phyloP scores from a whole-genome alignment of 1,139 yeast species.

The Debaryomycetaceae sp. region DNA sequence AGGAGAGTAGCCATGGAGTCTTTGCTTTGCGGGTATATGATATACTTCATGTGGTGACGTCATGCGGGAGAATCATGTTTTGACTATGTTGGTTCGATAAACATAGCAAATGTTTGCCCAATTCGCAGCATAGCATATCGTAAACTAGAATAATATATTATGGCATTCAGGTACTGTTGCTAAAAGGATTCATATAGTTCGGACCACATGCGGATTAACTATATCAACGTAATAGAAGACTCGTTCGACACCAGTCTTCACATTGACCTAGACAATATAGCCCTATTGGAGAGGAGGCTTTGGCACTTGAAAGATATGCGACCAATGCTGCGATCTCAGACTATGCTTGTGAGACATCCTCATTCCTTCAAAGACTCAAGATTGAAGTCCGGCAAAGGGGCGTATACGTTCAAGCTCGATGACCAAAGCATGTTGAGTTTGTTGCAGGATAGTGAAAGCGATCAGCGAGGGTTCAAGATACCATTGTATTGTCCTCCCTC shows the following conservation, averaged over 20 bases:
- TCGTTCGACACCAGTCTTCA: conserved; percentile 4
- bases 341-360: neutral
- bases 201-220: conserved; percentile 3
- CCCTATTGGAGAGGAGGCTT: neutral
- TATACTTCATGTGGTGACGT: too few species aligned
- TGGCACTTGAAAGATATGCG: neutral
- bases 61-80: too few species aligned
- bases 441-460: neutral
- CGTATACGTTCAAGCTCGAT: neutral
- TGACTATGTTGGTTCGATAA: too few species aligned
- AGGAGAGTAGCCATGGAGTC: too few species aligned
- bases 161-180: conserved; percentile 1
- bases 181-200: neutral
- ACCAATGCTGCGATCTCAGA: neutral
- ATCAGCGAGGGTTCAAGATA: neutral
- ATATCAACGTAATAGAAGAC: conserved; percentile 5
- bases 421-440: neutral
- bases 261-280: neutral
- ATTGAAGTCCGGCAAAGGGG: neutral
- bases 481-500: conserved; percentile 17
- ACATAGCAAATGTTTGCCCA: neutral
- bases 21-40: too few species aligned
- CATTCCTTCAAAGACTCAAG: neutral
- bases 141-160: conserved; percentile 5
- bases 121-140: conserved; percentile 5